These are phyloP conservation scores for Phytophthora crassamura DNA, from an alignment of 352 stramenopile species.

Conservation along the genomic window DNA sequence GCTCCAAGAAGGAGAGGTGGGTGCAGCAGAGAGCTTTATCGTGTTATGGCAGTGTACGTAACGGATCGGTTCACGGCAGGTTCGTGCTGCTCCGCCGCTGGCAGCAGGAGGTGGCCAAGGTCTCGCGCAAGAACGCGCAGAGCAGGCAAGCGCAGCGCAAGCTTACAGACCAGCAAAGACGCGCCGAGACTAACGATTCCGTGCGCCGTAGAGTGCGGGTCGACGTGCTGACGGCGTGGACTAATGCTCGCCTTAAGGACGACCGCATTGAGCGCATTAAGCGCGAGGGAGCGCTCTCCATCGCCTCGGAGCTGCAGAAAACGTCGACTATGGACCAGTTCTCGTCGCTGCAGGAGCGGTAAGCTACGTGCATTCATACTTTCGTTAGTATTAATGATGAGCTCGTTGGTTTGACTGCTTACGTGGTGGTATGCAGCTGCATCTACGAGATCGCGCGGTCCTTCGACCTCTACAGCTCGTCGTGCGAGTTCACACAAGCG, in stretches of 20 bases:
- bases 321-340: slow-evolving; percentile 38
- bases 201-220: slow-evolving; percentile 74
- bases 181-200: slow-evolving; percentile 43
- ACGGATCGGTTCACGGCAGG: slow-evolving; percentile 27
- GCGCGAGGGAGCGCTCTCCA: slow-evolving; percentile 61
- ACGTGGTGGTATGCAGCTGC: slow-evolving; percentile 43
- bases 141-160: slow-evolving; percentile 57
- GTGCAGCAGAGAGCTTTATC: background rate
- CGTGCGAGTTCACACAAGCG: slow-evolving; percentile 63
- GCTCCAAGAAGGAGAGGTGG: slow-evolving; percentile 78
- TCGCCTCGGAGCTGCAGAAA: slow-evolving; percentile 68
- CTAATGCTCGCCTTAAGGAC: slow-evolving; percentile 76
- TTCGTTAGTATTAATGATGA: background rate
- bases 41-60: background rate
- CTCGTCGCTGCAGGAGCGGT: slow-evolving; percentile 72
- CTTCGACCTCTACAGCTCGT: slow-evolving; percentile 74
- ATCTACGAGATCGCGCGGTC: slow-evolving; percentile 76
- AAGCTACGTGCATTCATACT: background rate
- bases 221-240: slow-evolving; percentile 73
- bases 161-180: slow-evolving; percentile 46
- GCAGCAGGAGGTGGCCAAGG: slow-evolving; percentile 68
- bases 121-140: slow-evolving; percentile 49
- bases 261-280: slow-evolving; percentile 79
- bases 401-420: background rate
- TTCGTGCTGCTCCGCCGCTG: slow-evolving; percentile 69